Base-by-base conservation (phyloP, 257 asterid genomes). In the Galeopsis tetrahit region DNA sequence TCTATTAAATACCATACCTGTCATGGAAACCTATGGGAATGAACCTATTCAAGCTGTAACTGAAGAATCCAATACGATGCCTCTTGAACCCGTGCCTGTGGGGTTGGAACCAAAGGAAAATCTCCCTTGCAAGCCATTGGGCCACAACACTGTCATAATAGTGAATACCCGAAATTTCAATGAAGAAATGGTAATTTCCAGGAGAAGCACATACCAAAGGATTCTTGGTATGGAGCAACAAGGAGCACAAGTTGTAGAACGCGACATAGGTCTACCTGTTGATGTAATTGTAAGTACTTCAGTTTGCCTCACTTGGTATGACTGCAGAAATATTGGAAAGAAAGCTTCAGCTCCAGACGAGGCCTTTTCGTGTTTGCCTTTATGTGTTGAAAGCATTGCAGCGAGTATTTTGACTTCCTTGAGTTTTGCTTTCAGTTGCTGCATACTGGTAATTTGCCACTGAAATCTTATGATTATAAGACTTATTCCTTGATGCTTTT, bases 371-470 rank as follows among this genome's bases (percentile, higher is more conserved):
- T 85, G 88, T 86, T 87, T 95, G 88, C 85, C 99, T 33, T 75
- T 86, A 69, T 95, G 96, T 78, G 81, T 92, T 67, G 98, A 90
- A 84, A 90, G 95, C 86, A 79, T 92, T 74, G 99, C 99, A 31
- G 87, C 92, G 10, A 85, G 84, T 81, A 76, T 81, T 77, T 85
- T 95, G 80, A 92, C 96, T 38, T 92, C 96, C 72, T 80, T 95
- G 87, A 92, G 98, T 79, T 92, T 82, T 82, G 86, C 99, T 85
- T 95, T 92, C 89, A 82, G 87, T 78, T 84, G 90, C 89, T 95
- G 97, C 92, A 87, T 92, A 77, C 88, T 95, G 96, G 97, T 95
- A 95, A 87, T 74, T 77, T 66, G 57, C 70, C 78, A 43, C 81
- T 75, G 36, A 39, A 77, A 35, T 74, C 73, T 51, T 63, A 70